These are phyloP conservation scores for Mycena alexandri DNA, from an alignment of 768 basidiomycete species.

Conservation along the genomic window DNA sequence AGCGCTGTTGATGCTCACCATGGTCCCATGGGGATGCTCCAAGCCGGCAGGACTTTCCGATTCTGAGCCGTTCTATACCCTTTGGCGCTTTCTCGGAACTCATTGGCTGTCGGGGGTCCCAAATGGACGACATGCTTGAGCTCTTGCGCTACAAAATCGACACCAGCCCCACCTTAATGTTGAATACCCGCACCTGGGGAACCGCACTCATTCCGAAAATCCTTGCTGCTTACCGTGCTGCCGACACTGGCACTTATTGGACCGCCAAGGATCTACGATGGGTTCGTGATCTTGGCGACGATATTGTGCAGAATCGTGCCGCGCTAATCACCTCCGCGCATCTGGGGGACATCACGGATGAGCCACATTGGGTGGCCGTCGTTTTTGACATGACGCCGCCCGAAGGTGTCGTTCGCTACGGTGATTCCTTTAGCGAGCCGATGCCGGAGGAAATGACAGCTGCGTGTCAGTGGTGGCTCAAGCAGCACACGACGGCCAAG, in stretches of 20 bases:
- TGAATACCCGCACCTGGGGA: not conserved
- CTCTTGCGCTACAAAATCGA: not conserved
- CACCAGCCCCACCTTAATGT: not conserved
- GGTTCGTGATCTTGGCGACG: not conserved
- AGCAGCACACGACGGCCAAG: constrained; percentile 1
- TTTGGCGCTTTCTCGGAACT: not conserved
- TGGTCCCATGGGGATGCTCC: not conserved
- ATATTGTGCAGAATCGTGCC: not conserved
- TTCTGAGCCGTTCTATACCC: not conserved
- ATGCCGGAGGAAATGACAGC: not conserved
- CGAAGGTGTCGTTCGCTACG: constrained; percentile 5
- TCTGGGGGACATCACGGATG: constrained; percentile 9
- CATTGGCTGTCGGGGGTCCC: not conserved
- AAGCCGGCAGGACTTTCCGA: not conserved
- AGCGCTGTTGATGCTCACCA: not conserved
- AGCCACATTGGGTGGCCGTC: constrained; percentile 20
- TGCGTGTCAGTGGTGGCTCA: constrained; percentile 21
- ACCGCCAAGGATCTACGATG: too few relatives aligned
- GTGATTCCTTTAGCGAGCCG: constrained; percentile 9
- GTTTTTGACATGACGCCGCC: constrained; percentile 20
- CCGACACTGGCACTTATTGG: too few relatives aligned
- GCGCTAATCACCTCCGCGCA: constrained; percentile 11
- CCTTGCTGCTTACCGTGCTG: not conserved
- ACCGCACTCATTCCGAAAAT: not conserved
- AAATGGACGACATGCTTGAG: not conserved